Evolutionary conservation across 2,329 filamentous ascomycete genomes (phyloP).

Genomic region (Pyrenochaeta sp.): DNA sequence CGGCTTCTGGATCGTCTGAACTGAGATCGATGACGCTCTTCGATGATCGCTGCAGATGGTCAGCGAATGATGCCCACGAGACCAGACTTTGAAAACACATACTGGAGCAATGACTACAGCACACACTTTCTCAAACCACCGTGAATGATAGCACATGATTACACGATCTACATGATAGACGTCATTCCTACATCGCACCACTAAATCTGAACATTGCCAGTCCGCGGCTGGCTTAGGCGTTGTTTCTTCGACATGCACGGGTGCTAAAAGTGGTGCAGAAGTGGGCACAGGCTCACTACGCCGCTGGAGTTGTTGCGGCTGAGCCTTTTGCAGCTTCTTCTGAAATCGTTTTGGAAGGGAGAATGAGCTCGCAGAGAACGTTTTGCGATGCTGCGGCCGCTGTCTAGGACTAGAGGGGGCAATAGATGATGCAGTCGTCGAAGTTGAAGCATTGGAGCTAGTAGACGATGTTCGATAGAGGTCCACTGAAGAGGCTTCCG

Average conservation of each 20-base stretch:
- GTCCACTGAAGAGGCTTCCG: constrained; percentile 15
- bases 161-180: constrained; percentile 42
- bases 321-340: constrained; percentile 11
- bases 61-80: background rate
- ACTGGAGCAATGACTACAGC: constrained; percentile 34
- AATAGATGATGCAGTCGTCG: constrained; percentile 23
- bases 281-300: constrained; percentile 1
- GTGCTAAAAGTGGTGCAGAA: constrained; percentile 2
- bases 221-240: constrained; percentile 11
- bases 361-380: constrained; percentile 17
- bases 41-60: constrained; percentile 27
- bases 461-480: constrained; percentile 20
- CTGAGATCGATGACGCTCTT: constrained; percentile 40
- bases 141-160: constrained; percentile 41
- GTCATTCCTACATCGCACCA: constrained; percentile 36
- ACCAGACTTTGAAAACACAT: background rate
- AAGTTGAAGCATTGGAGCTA: constrained; percentile 13
- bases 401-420: constrained; percentile 7
- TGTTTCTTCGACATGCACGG: background rate
- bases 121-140: constrained; percentile 41
- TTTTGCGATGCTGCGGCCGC: constrained; percentile 20
- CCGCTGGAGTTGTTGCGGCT: background rate
- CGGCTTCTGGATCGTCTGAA: constrained; percentile 39
- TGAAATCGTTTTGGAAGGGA: constrained; percentile 14
- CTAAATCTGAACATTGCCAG: constrained; percentile 35